A percentile compares a stretch with the other conserved stretches of the same genome.
These are phyloP conservation scores for Coniophora puteana DNA, from an alignment of 1,284 basidiomycete species.

Conservation along the genomic window DNA sequence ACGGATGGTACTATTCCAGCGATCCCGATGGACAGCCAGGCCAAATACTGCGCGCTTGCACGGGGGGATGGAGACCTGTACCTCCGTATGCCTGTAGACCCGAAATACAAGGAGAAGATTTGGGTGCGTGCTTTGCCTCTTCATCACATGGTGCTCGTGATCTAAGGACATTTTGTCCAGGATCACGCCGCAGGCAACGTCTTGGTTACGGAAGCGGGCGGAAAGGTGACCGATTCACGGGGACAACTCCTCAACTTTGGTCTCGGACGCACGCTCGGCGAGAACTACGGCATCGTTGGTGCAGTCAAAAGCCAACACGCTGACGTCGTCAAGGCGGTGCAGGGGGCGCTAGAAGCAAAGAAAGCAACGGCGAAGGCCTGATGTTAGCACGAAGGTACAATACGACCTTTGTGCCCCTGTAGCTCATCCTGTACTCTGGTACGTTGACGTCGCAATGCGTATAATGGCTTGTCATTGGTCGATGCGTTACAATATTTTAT, in stretches of 20 bases:
- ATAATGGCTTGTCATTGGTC: no score
- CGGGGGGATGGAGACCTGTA: constrained; percentile 90
- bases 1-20: constrained; percentile 65
- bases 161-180: no score
- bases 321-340: constrained; percentile 73
- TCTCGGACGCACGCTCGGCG: constrained; percentile 79
- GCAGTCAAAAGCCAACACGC: constrained; percentile 59
- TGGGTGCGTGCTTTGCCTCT: constrained; percentile 54
- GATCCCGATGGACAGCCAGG: constrained; percentile 96
- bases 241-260: constrained; percentile 85
- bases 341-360: constrained; percentile 50
- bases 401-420: no score
- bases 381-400: no score
- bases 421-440: no score
- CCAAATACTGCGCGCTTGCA: constrained; percentile 89
- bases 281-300: constrained; percentile 88
- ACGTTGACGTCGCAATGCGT: no score
- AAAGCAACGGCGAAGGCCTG: constrained; percentile 20
- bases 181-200: constrained; percentile 91
- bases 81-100: constrained; percentile 82
- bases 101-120: constrained; percentile 79
- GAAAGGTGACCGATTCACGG: constrained; percentile 79
- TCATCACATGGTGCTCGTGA: neutral
- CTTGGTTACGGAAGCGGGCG: constrained; percentile 88
- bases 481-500: no score